These are phyloP conservation scores for Citropsis articulata DNA, from an alignment of 345 rosid genomes.

Conservation along the genomic window DNA sequence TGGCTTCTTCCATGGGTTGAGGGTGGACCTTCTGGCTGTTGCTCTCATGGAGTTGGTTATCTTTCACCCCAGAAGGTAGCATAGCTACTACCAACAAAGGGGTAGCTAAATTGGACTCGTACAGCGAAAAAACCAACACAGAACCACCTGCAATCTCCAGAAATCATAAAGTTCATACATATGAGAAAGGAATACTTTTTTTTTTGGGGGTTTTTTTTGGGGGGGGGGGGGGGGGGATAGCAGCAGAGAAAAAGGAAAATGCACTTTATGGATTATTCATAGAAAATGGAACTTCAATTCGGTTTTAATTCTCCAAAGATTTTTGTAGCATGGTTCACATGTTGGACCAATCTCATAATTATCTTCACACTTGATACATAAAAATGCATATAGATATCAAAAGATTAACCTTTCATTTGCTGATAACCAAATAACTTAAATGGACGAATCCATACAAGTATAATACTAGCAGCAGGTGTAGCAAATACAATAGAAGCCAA, in stretches of 20 bases:
- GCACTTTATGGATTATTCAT: neutral
- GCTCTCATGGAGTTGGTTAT: conserved; percentile 72
- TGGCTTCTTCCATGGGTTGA: conserved; percentile 84
- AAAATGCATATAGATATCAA: neutral
- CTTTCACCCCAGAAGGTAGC: conserved; percentile 78
- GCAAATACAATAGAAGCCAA: neutral
- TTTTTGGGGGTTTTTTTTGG: no score
- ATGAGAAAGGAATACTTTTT: neutral
- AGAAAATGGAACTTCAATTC: neutral
- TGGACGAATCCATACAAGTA: neutral
- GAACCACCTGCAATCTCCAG: conserved; percentile 30
- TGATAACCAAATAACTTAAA: conserved; percentile 1
- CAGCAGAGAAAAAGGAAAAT: neutral
- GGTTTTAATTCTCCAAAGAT: neutral
- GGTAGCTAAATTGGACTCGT: conserved; percentile 13
- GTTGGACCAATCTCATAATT: neutral
- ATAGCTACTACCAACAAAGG: conserved; percentile 47
- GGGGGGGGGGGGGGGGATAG: neutral
- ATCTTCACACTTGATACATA: neutral
- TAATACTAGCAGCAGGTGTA: neutral
- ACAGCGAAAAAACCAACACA: conserved; percentile 12
- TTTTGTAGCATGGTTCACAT: neutral
- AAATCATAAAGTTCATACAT: neutral
- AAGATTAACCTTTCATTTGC: neutral
- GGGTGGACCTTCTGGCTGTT: conserved; percentile 76